Conservation (phyloP, 1,284 basidiomycete species). For the Ceratobasidium sp. region DNA sequence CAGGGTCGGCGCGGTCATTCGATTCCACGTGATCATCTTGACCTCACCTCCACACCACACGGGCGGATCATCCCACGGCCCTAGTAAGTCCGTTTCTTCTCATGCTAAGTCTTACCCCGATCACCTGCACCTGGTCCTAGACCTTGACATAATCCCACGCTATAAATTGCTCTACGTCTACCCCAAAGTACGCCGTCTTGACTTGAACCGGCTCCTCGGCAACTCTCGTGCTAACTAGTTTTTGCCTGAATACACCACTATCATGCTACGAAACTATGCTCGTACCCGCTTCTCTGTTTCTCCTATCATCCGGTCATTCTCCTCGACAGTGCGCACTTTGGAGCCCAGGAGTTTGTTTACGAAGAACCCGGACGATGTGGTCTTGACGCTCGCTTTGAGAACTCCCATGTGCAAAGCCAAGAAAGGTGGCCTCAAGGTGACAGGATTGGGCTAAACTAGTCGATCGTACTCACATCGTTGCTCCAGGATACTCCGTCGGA, state of each 20-base stretch:
- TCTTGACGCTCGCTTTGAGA: slow-evolving; percentile 85
- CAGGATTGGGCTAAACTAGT: not conserved
- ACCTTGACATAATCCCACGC: not conserved
- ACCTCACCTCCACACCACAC: not conserved
- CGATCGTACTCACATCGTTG: not conserved
- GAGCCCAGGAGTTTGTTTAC: slow-evolving; percentile 40
- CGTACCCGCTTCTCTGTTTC: not conserved
- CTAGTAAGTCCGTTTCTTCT: slow-evolving; percentile 29
- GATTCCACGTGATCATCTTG: too few species aligned
- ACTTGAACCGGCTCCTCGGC: slow-evolving; percentile 33
- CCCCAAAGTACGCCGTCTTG: slow-evolving; percentile 35
- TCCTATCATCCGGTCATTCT: slow-evolving; percentile 13
- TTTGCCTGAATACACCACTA: not conserved
- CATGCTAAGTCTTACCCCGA: not conserved
- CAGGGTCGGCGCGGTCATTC: too few species aligned
- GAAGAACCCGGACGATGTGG: slow-evolving; percentile 81
- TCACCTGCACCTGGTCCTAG: not conserved
- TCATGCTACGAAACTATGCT: slow-evolving; percentile 22
- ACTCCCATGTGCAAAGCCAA: slow-evolving; percentile 79
- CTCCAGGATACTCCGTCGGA: slow-evolving; percentile 70
- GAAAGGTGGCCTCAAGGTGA: slow-evolving; percentile 78
- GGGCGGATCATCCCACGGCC: slow-evolving; percentile 42
- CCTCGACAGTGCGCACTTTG: slow-evolving; percentile 35
- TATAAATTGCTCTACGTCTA: not conserved
- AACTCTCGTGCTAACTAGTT: slow-evolving; percentile 11